phyloP scores from a whole-genome alignment of 1,284 basidiomycete genomes.

The Pseudomicrostroma phylloplanum region DNA sequence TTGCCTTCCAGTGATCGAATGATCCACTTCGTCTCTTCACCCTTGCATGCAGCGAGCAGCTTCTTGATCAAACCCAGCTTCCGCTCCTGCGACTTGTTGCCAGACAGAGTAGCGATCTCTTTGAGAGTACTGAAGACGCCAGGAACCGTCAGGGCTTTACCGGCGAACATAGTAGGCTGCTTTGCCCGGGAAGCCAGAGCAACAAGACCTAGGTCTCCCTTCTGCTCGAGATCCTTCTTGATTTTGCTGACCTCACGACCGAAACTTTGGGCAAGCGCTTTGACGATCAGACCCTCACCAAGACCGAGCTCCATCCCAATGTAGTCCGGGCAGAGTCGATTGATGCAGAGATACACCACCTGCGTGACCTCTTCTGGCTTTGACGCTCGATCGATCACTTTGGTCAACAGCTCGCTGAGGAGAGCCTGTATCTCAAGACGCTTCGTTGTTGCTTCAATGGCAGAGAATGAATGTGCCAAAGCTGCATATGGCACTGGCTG shows the following conservation, averaged over 20 bases:
- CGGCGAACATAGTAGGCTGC: conserved; percentile 91
- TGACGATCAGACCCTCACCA: conserved; percentile 87
- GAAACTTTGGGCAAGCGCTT: conserved; percentile 90
- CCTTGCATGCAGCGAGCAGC: conserved; percentile 81
- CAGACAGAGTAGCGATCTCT: conserved; percentile 64
- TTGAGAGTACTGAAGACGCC: conserved; percentile 57
- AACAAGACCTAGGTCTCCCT: conserved; percentile 90
- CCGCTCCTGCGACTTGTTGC: conserved; percentile 57
- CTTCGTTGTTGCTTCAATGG: conserved; percentile 93
- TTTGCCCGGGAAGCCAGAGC: conserved; percentile 91
- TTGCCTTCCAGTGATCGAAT: conserved; percentile 94
- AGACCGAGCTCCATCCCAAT: conserved; percentile 92
- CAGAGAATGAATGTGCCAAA: conserved; percentile 75
- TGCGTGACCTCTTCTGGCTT: conserved; percentile 72
- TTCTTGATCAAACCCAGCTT: conserved; percentile 95
- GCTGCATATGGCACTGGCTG: conserved; percentile 87
- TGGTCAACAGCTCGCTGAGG: conserved; percentile 77
- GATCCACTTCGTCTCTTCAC: conserved; percentile 86
- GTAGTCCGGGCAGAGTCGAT: conserved; percentile 92
- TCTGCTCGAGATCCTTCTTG: conserved; percentile 85
- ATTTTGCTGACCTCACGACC: conserved; percentile 75
- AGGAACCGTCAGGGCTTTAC: conserved; percentile 79
- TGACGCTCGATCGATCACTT: conserved; percentile 68
- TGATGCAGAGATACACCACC: conserved; percentile 93
- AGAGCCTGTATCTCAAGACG: conserved; percentile 85